phyloP scores from a whole-genome alignment of 1,284 basidiomycete genomes.

The Ganoderma sinense region DNA sequence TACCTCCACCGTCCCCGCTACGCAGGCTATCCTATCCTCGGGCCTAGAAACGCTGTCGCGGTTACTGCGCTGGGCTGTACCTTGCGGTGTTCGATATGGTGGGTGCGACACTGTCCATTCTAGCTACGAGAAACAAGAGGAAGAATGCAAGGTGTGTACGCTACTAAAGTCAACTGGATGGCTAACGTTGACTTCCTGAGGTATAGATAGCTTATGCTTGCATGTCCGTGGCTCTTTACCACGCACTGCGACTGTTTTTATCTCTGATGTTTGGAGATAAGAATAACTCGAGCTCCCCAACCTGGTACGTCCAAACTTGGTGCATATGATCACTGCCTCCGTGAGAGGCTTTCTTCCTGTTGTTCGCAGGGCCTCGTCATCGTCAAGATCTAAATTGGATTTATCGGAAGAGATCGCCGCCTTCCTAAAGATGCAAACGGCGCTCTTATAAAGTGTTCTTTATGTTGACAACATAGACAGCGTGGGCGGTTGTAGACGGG shows the following conservation, averaged over 20 bases:
- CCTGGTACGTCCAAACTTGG: background rate
- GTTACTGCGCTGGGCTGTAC: background rate
- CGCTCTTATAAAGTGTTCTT: background rate
- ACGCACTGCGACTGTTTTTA: background rate
- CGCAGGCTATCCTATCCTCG: slow-evolving; percentile 1
- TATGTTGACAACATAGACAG: background rate
- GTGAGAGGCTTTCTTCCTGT: background rate
- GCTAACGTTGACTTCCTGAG: background rate
- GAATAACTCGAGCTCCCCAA: background rate
- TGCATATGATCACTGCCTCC: background rate
- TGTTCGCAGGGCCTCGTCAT: background rate
- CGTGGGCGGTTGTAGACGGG: background rate
- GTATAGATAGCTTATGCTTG: background rate
- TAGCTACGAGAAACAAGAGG: background rate
- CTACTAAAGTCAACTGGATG: background rate
- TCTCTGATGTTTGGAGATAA: background rate
- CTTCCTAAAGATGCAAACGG: background rate
- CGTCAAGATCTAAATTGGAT: background rate
- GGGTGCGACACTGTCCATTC: background rate
- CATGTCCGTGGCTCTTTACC: no score
- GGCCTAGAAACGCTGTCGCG: background rate
- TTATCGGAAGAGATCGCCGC: background rate
- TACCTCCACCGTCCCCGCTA: slow-evolving; percentile 23
- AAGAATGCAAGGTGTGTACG: background rate
- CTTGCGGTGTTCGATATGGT: background rate